Base-by-base conservation (phyloP, 192 early-diverging fungal genomes). In the Coemansia reversa region DNA sequence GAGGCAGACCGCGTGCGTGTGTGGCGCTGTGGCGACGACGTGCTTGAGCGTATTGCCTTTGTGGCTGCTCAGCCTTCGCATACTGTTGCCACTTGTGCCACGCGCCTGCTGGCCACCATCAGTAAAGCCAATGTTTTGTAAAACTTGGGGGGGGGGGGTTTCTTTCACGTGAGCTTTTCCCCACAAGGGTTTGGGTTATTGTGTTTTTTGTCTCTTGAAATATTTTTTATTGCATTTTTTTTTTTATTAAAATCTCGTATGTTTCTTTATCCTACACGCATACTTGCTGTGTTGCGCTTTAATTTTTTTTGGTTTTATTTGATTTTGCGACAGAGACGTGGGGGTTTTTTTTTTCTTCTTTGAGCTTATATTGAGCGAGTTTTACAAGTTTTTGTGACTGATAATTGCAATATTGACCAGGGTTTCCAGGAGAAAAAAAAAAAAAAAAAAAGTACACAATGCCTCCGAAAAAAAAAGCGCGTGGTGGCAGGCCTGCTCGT, bases 41-140 rank as follows among this genome's bases (percentile, higher is more conserved):
- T 79, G 7, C 35, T 79, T 4, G 77, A 79, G 53, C 71, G 77
- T 32, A 42, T 79, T n/a, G 68, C 65, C 12, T 74, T 45, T 66
- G 59, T 80, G 4, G 71, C 77, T 5, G 67, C 72, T 0, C 58
- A 63, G 50, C 57, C 35, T 24, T 63, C 23, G 18, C 18, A 45
- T 9, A 33, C 35, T 4, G 50, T 69, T 11, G 64, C 77, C 0
- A 62, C 50, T 11, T 80, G 65, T 25, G 77, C 72, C 0, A 42
- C 72, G 2, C 60, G 72, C 11, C 52, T 80, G 53, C 47, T 80
- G 55, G 72, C 72, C 2, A 33, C 65, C 8, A 56, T 80, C 42
- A 67, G 65, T 49, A 62, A 53, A 19, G 24, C 62, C 12, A 65
- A 33, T 18, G 54, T 65, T 5, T 12, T 25, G 4, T 62, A 33